phyloP scores from a whole-genome alignment of 768 basidiomycete genomes.

The Tubosaeta sp. region DNA sequence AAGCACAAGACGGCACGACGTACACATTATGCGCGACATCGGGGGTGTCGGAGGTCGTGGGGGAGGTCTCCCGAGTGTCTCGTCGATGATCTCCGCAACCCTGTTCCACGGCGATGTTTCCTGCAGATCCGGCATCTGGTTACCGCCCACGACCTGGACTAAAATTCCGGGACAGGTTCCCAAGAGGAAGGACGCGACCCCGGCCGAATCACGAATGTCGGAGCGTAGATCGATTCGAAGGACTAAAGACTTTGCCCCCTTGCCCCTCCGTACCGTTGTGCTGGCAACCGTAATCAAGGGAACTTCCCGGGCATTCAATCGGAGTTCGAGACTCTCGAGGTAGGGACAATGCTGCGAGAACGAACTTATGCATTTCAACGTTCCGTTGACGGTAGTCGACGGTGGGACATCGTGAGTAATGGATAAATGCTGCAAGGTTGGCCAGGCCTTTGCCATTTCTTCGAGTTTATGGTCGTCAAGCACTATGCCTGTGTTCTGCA shows the following conservation, averaged over 20 bases:
- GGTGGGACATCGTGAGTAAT: constrained; percentile 11
- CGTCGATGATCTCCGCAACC: constrained; percentile 16
- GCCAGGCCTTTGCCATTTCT: constrained; percentile 9
- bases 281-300: neutral
- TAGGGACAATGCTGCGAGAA: constrained; percentile 16
- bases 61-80: constrained; percentile 11
- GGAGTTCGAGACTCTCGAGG: constrained; percentile 12
- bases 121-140: constrained; percentile 5
- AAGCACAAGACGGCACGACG: neutral
- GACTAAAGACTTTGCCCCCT: neutral
- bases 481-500: neutral
- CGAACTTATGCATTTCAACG: neutral
- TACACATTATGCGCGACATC: constrained; percentile 17
- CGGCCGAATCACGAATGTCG: constrained; percentile 15
- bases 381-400: neutral
- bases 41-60: neutral
- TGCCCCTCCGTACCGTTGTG: neutral
- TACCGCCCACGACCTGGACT: constrained; percentile 3
- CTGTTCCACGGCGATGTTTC: constrained; percentile 20
- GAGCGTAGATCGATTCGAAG: constrained; percentile 15
- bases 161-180: neutral
- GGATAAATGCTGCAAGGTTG: constrained; percentile 14
- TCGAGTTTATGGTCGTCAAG: neutral
- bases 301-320: constrained; percentile 17
- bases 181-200: constrained; percentile 16